These are phyloP conservation scores for Lophiostoma macrostomum DNA, from an alignment of 495 filamentous ascomycete genomes.

Conservation along the genomic window DNA sequence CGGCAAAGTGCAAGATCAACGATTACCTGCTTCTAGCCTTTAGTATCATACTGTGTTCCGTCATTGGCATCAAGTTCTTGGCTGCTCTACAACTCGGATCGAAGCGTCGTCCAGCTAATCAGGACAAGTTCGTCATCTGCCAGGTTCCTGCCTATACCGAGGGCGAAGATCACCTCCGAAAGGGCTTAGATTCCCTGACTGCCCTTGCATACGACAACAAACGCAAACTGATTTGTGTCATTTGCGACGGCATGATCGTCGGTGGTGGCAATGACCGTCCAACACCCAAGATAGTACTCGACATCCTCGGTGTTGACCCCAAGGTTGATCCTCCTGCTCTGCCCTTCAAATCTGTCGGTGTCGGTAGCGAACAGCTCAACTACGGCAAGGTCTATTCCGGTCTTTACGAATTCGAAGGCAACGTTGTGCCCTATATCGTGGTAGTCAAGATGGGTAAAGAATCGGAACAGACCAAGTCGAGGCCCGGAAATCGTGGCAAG, in stretches of 20 bases:
- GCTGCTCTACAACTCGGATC: slow-evolving; percentile 91
- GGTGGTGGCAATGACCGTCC: slow-evolving; percentile 95
- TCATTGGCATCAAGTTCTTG: slow-evolving; percentile 86
- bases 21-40: slow-evolving; percentile 89
- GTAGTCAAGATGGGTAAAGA: slow-evolving; percentile 97
- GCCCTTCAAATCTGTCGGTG: slow-evolving; percentile 85
- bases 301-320: slow-evolving; percentile 94
- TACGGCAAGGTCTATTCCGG: slow-evolving; percentile 98
- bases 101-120: slow-evolving; percentile 81
- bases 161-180: slow-evolving; percentile 88
- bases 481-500: slow-evolving; percentile 97
- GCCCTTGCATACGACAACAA: slow-evolving; percentile 97
- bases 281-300: slow-evolving; percentile 94
- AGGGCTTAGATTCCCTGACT: slow-evolving; percentile 90
- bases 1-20: slow-evolving; percentile 77
- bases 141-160: slow-evolving; percentile 97
- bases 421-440: slow-evolving; percentile 94
- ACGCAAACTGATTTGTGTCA: slow-evolving; percentile 86
- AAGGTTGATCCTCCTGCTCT: slow-evolving; percentile 93
- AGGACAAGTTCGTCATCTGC: slow-evolving; percentile 99
- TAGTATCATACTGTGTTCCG: slow-evolving; percentile 72
- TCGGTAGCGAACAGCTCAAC: slow-evolving; percentile 89
- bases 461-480: slow-evolving; percentile 84
- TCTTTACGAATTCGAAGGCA: slow-evolving; percentile 95
- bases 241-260: slow-evolving; percentile 95